Conservation (phyloP, 2,329 filamentous ascomycete species). For the Blumeria graminis region DNA sequence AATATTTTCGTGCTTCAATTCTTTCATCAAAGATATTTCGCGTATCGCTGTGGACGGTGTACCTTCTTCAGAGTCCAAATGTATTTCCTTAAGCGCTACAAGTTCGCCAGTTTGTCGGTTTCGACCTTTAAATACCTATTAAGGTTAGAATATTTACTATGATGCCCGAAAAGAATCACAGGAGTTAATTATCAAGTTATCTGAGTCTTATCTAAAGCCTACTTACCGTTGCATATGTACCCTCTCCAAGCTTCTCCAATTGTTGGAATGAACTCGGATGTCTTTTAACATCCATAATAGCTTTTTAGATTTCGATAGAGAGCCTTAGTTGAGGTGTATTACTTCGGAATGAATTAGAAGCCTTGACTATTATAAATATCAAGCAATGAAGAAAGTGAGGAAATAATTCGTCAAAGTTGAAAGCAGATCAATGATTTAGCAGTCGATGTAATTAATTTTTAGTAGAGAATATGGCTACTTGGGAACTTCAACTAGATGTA, state of each 20-base stretch:
- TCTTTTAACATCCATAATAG: constrained; percentile 53
- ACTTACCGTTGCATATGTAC: constrained; percentile 83
- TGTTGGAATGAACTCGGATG: constrained; percentile 90
- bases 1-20: constrained; percentile 96
- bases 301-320: background rate
- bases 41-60: constrained; percentile 93
- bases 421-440: no score
- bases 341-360: no score
- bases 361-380: no score
- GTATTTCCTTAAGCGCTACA: constrained; percentile 93
- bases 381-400: no score
- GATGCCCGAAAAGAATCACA: background rate
- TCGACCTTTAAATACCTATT: constrained; percentile 87
- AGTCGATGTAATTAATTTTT: no score
- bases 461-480: no score
- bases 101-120: constrained; percentile 93
- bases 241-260: constrained; percentile 95
- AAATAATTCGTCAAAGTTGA: no score
- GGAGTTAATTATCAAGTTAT: background rate
- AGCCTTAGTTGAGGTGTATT: no score
- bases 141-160: constrained; percentile 6
- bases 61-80: constrained; percentile 94
- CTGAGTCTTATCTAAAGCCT: background rate
- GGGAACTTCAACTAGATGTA: no score
- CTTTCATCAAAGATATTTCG: constrained; percentile 98